Percentiles rank a stretch among this genome's conserved stretches.
These are phyloP conservation scores for Hexamita inflata DNA, from an alignment of 208 protist genomes.

Conservation along the genomic window DNA sequence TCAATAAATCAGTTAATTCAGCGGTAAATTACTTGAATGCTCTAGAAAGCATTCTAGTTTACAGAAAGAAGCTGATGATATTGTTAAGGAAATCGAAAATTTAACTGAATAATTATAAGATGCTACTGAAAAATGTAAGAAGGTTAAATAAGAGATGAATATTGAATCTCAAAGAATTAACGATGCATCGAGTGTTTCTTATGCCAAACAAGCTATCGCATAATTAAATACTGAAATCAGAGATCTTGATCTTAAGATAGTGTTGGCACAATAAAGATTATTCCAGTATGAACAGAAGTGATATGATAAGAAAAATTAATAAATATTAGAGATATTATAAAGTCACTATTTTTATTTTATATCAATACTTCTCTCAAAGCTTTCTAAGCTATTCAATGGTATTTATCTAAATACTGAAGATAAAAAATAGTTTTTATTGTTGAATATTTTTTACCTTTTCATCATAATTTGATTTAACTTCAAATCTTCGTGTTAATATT, in stretches of 20 bases:
- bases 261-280: background rate
- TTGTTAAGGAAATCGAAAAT: background rate
- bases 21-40: background rate
- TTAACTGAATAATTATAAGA: background rate
- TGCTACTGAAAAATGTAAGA: background rate
- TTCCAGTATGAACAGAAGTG: too few species aligned
- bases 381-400: too few species aligned
- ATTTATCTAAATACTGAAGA: too few species aligned
- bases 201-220: background rate
- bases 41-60: background rate
- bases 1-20: background rate
- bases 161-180: background rate
- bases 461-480: too few species aligned
- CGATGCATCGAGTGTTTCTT: background rate
- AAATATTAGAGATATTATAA: too few species aligned
- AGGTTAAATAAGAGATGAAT: background rate
- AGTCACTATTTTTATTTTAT: too few species aligned
- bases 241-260: background rate
- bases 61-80: background rate
- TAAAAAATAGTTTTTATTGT: too few species aligned
- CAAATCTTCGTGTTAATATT: too few species aligned
- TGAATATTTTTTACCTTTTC: too few species aligned
- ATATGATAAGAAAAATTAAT: too few species aligned
- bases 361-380: too few species aligned
- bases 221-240: background rate